phyloP scores from a whole-genome alignment of 805 yeast genomes.

The Sugiyamaella smithiae region DNA sequence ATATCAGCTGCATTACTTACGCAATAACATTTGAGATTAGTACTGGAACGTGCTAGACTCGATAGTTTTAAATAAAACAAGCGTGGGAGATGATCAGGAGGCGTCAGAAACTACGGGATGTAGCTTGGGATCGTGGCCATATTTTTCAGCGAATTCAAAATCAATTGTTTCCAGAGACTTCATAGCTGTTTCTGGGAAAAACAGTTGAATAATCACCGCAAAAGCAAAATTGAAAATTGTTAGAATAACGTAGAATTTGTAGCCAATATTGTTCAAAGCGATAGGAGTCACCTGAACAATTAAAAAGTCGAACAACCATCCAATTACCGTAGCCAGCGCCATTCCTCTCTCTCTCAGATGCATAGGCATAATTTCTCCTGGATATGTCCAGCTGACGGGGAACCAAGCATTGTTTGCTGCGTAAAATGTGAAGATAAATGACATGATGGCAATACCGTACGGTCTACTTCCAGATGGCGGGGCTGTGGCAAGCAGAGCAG shows the following conservation, averaged over 20 bases:
- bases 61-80: too few species aligned
- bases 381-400: slow-evolving; percentile 32
- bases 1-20: too few species aligned
- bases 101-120: too few species aligned
- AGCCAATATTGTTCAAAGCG: slow-evolving; percentile 46
- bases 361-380: slow-evolving; percentile 54
- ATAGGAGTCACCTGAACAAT: slow-evolving; percentile 53
- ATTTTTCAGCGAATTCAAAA: slow-evolving; percentile 39
- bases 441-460: neutral
- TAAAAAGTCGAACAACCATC: slow-evolving; percentile 53
- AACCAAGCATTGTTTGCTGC: slow-evolving; percentile 5
- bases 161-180: slow-evolving; percentile 72
- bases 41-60: too few species aligned
- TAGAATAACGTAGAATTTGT: slow-evolving; percentile 58
- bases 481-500: neutral
- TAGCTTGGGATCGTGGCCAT: neutral
- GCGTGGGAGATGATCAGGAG: too few species aligned
- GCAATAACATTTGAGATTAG: too few species aligned
- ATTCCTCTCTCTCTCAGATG: slow-evolving; percentile 43
- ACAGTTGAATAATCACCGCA: slow-evolving; percentile 44
- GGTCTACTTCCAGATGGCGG: neutral
- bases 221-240: slow-evolving; percentile 33
- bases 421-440: neutral
- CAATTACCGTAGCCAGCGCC: slow-evolving; percentile 48
- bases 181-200: slow-evolving; percentile 73